Percentiles rank a stretch among this genome's conserved stretches.
These are phyloP conservation scores for Stemphylium vesicarium DNA, from an alignment of 2,329 filamentous ascomycete genomes.

Conservation along the genomic window DNA sequence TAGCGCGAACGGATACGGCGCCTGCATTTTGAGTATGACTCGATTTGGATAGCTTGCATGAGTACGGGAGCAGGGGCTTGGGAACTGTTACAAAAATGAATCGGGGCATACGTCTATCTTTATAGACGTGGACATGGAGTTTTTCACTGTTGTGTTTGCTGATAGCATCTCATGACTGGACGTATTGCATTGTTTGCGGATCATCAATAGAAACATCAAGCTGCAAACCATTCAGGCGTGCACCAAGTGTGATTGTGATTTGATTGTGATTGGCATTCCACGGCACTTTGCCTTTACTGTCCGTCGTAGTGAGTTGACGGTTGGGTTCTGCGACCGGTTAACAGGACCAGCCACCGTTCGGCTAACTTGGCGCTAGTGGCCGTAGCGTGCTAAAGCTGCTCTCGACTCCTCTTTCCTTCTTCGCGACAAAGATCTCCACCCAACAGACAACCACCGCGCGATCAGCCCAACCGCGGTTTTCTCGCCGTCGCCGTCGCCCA, in stretches of 20 bases:
- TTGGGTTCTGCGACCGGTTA: no score
- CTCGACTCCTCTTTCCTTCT: conserved; percentile 22
- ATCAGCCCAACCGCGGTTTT: conserved; percentile 7
- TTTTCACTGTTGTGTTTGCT: conserved; percentile 9
- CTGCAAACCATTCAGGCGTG: not conserved
- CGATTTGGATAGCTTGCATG: conserved; percentile 22
- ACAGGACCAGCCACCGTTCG: not conserved
- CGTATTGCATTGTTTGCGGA: not conserved
- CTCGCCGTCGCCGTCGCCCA: not conserved
- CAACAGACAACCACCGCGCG: conserved; percentile 19
- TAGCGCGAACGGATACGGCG: conserved; percentile 15
- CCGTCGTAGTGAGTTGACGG: not conserved
- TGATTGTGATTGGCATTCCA: not conserved
- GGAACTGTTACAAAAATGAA: conserved; percentile 9
- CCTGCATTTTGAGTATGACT: conserved; percentile 19
- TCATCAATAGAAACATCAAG: not conserved
- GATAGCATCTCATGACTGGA: conserved; percentile 8
- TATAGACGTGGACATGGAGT: conserved; percentile 6
- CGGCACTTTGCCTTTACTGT: not conserved
- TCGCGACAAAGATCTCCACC: conserved; percentile 20
- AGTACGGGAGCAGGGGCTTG: conserved; percentile 18
- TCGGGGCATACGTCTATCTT: conserved; percentile 7
- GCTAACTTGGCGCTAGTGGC: conserved; percentile 10
- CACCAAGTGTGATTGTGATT: not conserved
- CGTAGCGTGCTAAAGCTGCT: conserved; percentile 9